phyloP scores from a whole-genome alignment of 768 basidiomycete species.

The Ramaria rubella region DNA sequence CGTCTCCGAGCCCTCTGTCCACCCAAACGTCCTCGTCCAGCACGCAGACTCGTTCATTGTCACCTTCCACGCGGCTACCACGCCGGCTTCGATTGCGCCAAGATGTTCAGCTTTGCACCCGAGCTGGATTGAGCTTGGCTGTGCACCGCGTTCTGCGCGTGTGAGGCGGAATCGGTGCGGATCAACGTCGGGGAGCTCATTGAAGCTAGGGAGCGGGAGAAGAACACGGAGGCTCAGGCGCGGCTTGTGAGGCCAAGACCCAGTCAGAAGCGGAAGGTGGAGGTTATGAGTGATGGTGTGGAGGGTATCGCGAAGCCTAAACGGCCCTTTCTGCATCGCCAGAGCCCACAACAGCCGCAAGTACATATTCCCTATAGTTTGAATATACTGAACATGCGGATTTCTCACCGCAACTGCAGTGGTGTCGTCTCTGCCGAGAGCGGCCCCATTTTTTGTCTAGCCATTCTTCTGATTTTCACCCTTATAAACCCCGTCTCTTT shows the following conservation, averaged over 20 bases:
- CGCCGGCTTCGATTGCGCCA: constrained; percentile 95
- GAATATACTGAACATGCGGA: too few species aligned
- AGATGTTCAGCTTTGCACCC: constrained; percentile 94
- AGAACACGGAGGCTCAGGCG: background rate
- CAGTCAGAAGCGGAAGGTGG: constrained; percentile 3
- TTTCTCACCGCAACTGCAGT: too few species aligned
- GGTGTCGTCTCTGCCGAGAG: too few species aligned
- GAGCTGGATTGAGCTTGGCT: constrained; percentile 89
- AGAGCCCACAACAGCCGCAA: background rate
- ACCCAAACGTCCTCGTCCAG: constrained; percentile 84
- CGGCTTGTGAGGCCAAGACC: background rate
- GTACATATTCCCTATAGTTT: too few species aligned
- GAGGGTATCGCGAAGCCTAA: constrained; percentile 4
- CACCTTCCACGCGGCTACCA: constrained; percentile 92
- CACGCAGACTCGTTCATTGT: constrained; percentile 94
- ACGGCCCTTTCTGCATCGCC: constrained; percentile 1
- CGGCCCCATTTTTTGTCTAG: too few species aligned
- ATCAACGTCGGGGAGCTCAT: constrained; percentile 4
- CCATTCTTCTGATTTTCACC: too few species aligned
- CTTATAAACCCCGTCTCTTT: too few species aligned
- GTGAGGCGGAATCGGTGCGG: constrained; percentile 33
- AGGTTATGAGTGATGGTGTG: background rate
- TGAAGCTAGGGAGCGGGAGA: background rate
- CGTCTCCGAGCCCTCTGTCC: constrained; percentile 76
- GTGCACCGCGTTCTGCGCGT: constrained; percentile 68